phyloP scores from a whole-genome alignment of 2,329 filamentous ascomycete genomes.

The Exophiala aquamarina region DNA sequence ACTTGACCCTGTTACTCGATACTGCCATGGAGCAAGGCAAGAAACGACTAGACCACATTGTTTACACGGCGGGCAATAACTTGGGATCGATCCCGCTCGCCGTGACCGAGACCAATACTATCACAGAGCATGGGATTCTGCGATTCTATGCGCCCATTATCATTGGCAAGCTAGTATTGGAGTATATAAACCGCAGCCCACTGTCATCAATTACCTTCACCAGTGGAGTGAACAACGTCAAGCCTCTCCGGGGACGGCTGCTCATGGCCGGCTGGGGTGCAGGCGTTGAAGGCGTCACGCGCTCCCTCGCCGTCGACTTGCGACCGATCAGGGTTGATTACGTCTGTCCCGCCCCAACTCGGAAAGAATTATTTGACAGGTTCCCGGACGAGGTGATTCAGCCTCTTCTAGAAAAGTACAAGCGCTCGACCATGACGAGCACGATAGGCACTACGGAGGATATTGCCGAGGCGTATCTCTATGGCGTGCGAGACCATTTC shows the following conservation, averaged over 20 bases:
- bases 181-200: slow-evolving; percentile 34
- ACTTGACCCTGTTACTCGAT: slow-evolving; percentile 45
- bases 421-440: slow-evolving; percentile 30
- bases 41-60: slow-evolving; percentile 48
- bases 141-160: slow-evolving; percentile 35
- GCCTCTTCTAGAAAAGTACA: slow-evolving; percentile 37
- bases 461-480: slow-evolving; percentile 46
- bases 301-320: slow-evolving; percentile 43
- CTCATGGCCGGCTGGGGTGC: slow-evolving; percentile 30
- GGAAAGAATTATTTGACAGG: slow-evolving; percentile 35
- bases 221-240: slow-evolving; percentile 44
- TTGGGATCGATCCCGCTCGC: slow-evolving; percentile 31
- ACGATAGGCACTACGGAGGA: slow-evolving; percentile 35
- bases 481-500: slow-evolving; percentile 45
- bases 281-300: slow-evolving; percentile 35
- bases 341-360: slow-evolving; percentile 42
- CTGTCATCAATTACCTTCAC: slow-evolving; percentile 43
- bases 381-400: slow-evolving; percentile 13
- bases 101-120: slow-evolving; percentile 27
- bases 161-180: slow-evolving; percentile 6
- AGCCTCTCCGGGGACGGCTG: slow-evolving; percentile 51
- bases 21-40: slow-evolving; percentile 29
- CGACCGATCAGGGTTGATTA: slow-evolving; percentile 44
- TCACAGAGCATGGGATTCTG: slow-evolving; percentile 32
- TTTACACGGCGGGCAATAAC: slow-evolving; percentile 51